Conservation (phyloP, 192 early-diverging fungal genomes). For the Linnemannia exigua region DNA sequence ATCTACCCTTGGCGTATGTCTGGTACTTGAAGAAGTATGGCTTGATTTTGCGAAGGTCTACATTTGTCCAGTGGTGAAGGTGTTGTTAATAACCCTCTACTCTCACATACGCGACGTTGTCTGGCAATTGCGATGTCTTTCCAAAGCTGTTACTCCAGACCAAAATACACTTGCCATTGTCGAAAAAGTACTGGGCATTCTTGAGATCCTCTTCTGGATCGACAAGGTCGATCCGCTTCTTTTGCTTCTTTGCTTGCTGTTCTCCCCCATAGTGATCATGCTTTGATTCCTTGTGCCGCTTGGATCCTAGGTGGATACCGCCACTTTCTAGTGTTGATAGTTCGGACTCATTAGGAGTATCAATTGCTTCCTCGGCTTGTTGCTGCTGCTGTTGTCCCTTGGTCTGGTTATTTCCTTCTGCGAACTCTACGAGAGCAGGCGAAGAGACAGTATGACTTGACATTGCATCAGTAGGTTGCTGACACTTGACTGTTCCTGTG, state of each 20-base stretch:
- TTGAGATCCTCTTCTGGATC: constrained; percentile 57
- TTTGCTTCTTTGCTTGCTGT: constrained; percentile 44
- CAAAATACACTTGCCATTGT: constrained; percentile 64
- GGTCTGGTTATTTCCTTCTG: background rate
- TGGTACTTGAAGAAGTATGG: constrained; percentile 90
- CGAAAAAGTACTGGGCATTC: constrained; percentile 68
- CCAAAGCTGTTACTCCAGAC: background rate
- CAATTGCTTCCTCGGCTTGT: background rate
- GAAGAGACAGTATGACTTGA: background rate
- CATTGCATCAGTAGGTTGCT: background rate
- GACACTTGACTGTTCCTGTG: background rate
- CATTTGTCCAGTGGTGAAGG: background rate
- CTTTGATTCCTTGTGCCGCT: constrained; percentile 46
- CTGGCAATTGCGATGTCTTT: background rate
- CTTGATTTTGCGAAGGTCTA: constrained; percentile 83
- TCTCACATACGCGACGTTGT: background rate
- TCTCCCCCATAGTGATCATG: constrained; percentile 38
- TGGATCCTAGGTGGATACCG: constrained; percentile 26
- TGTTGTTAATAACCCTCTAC: background rate
- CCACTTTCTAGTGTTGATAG: background rate
- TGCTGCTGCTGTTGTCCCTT: background rate
- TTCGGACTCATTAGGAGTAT: background rate
- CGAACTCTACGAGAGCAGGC: background rate
- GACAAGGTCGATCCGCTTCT: constrained; percentile 51
- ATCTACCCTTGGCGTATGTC: constrained; percentile 91